Conservation (phyloP, 192 early-diverging fungal species). For the Linderina pennispora region DNA sequence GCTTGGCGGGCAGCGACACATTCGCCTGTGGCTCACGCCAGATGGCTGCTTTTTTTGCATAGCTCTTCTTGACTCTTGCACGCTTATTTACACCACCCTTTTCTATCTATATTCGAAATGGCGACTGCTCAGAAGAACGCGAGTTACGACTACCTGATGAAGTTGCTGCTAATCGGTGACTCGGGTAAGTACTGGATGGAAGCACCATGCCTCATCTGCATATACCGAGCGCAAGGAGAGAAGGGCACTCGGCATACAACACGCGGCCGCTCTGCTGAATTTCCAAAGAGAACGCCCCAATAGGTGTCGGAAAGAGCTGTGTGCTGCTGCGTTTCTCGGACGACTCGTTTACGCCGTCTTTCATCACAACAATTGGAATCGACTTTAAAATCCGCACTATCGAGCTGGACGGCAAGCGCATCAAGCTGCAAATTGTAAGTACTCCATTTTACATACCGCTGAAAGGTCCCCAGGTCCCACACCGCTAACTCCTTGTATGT, state of each 20-base stretch:
- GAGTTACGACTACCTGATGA: constrained; percentile 99
- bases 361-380: constrained; percentile 99
- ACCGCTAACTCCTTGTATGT: not conserved
- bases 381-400: constrained; percentile 99
- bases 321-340: constrained; percentile 96
- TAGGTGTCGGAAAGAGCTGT: constrained; percentile 84
- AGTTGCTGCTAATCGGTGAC: constrained; percentile 96
- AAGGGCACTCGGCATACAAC: no score
- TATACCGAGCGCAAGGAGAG: not conserved
- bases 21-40: no score
- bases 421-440: constrained; percentile 91
- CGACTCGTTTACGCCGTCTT: constrained; percentile 98
- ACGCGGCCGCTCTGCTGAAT: no score
- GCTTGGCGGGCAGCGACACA: no score
- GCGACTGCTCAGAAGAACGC: constrained; percentile 70
- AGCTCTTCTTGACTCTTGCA: not conserved
- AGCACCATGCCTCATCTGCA: constrained; percentile 8
- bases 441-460: not conserved
- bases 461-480: no score
- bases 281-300: no score
- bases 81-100: not conserved
- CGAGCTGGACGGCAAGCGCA: constrained; percentile 97
- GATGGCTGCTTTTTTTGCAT: no score
- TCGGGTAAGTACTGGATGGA: constrained; percentile 81
- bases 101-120: constrained; percentile 8